Conservation (phyloP, 768 basidiomycete species). For the Exsudoporus frostii region DNA sequence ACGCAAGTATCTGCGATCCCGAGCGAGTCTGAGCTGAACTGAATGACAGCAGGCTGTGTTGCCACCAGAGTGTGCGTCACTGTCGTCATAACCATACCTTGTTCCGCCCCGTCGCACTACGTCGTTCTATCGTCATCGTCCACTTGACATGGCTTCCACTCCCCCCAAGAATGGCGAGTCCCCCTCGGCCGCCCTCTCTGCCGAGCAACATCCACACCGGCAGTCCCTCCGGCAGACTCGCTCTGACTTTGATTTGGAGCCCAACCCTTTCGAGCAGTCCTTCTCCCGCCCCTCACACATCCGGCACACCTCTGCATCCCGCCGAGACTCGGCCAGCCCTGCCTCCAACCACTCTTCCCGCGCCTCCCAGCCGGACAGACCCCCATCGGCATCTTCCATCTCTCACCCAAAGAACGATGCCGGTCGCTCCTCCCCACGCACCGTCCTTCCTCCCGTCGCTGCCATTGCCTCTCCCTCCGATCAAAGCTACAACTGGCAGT, state of each 20-base stretch:
- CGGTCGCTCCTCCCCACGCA: constrained; percentile 48
- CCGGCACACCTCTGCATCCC: constrained; percentile 38
- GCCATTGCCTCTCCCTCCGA: constrained; percentile 63
- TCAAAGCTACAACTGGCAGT: constrained; percentile 55
- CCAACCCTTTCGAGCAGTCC: constrained; percentile 94
- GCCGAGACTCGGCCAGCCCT: constrained; percentile 31
- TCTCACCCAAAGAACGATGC: constrained; percentile 30
- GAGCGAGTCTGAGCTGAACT: constrained; percentile 18
- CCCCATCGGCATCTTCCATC: constrained; percentile 33
- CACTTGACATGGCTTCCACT: constrained; percentile 23
- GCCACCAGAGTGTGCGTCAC: constrained; percentile 16
- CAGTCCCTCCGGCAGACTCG: constrained; percentile 44
- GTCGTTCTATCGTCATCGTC: constrained; percentile 22
- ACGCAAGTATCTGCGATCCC: constrained; percentile 25
- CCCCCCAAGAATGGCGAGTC: constrained; percentile 37
- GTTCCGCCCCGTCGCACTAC: no score
- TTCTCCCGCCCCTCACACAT: constrained; percentile 67
- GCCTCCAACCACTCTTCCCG: constrained; percentile 39
- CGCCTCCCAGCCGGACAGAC: constrained; percentile 31
- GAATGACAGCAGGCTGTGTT: constrained; percentile 23
- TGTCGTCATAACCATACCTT: constrained; percentile 24
- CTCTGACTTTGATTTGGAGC: constrained; percentile 74
- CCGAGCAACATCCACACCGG: constrained; percentile 17
- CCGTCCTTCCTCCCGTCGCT: constrained; percentile 78
- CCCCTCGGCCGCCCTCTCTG: constrained; percentile 13